Base-by-base conservation (phyloP, 805 yeast genomes). In the Brettanomyces naardenensis region DNA sequence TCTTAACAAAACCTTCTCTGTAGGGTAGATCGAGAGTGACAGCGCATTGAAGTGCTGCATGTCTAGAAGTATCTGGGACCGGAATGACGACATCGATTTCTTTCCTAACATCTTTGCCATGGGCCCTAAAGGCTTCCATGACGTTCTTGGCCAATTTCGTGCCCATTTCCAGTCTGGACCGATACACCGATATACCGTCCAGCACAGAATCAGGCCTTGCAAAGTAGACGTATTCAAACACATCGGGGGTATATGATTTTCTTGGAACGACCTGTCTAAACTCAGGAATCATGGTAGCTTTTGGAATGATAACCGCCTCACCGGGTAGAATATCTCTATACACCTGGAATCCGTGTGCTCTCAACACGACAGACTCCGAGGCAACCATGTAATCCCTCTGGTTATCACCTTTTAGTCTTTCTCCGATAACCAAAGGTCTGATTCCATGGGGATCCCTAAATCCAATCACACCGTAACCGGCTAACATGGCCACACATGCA, bases 361-460 rank as follows among this genome's bases (percentile, higher is more conserved):
- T 86, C 48, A 92, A 69, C 3, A 89, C 98, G 39, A 92, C 96
- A 40, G 94, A 82, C 61, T 92, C 98, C 5, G 95, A 82, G 1
- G 97, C 95, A 51, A 92, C 67, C 96, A 92, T 87, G 61, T 86
- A 88, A 60, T 92, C 98, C 37, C 66, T 69, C 11, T 75, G 45
- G 14, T 95, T 95, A 52, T 84, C 78, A 6, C 61, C 63, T 47
- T 77, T 76, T 31, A 60, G 52, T 52, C 98, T 76, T 63, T 84
- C 90, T 41, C 98, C 98, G 48, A 75, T 74, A 26, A 88, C 68
- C 39, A 90, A 66, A 3, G 98, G 98, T 57, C 98, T 77, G 50
- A 92, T 86, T 45, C 97, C 98, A 56, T 90, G 80, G 25, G 98
- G 96, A 63, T 92, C 98, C 62, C 98, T 76, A 69, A 92, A 92